phyloP scores from a whole-genome alignment of 257 asterid genomes.

The Lycium ferocissimum region DNA sequence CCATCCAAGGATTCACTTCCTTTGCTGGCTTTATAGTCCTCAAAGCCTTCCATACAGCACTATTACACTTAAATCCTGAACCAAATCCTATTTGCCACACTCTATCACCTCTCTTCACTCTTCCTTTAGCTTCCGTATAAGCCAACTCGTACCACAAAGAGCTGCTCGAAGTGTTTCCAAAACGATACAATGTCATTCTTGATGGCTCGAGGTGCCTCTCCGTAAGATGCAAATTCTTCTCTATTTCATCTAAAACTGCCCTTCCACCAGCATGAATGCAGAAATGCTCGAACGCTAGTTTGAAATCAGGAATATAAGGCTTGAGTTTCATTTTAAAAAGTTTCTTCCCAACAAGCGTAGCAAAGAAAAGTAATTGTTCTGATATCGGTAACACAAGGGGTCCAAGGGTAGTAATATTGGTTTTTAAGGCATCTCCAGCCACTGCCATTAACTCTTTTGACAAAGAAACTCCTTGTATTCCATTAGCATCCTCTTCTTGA shows the following conservation, averaged over 20 bases:
- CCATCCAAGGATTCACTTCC: conserved; percentile 47
- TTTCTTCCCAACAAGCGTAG: conserved; percentile 43
- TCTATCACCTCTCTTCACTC: conserved; percentile 50
- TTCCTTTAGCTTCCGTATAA: conserved; percentile 51
- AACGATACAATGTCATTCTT: conserved; percentile 53
- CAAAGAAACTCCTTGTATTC: conserved; percentile 47
- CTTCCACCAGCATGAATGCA: conserved; percentile 59
- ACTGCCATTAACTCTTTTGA: conserved; percentile 56
- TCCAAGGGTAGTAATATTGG: conserved; percentile 51
- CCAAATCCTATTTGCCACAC: conserved; percentile 58
- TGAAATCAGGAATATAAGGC: conserved; percentile 51
- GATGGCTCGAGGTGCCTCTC: conserved; percentile 54
- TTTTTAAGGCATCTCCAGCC: conserved; percentile 55
- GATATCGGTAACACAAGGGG: conserved; percentile 51
- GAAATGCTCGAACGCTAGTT: conserved; percentile 54
- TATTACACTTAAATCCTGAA: conserved; percentile 53
- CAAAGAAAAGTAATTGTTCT: conserved; percentile 50
- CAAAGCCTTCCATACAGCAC: conserved; percentile 54
- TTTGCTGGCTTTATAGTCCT: conserved; percentile 43
- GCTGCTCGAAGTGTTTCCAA: conserved; percentile 56
- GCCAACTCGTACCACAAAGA: conserved; percentile 56
- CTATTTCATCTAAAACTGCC: conserved; percentile 53
- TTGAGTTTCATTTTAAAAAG: conserved; percentile 48
- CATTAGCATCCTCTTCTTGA: conserved; percentile 47
- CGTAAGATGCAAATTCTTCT: conserved; percentile 48